Evolutionary conservation across 2,329 filamentous ascomycete species (phyloP), one percentile per base, ranked within the genome.

Genomic region (Alternaria burnsii): DNA sequence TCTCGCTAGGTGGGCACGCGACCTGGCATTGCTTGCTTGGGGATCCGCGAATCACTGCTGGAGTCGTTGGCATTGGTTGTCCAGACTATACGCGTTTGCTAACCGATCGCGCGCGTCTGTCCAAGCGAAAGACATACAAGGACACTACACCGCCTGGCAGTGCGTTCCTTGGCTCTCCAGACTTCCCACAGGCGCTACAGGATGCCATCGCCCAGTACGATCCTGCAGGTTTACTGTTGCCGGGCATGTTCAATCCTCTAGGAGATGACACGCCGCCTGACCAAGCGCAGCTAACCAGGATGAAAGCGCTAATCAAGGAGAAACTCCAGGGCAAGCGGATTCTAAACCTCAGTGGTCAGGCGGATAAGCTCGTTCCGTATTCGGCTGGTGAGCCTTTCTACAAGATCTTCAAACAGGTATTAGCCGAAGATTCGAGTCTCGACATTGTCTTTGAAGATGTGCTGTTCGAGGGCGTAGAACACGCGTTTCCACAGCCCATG

Each of bases 21-120:
- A 89, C 90, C 2, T 98, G 94, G 93, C 91, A 96, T 74, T 85
- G 88, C 28, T 80, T 97, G 59, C 86, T 97, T 46, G 86, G 88
- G 38, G 94, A 98, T 61, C 87, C 89, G 18, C 86, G 93, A 65
- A 86, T 98, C 56, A 89, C 85, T n/a, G 89, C 91, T 0, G 93
- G 87, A 1, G 88, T 97, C 8, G 84, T 91, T 3, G 85, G 97
- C 24, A 91, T 98, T 54, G 95, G 94, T 1, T 97, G 93, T 77
- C 93, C 94, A 1, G 94, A 99, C 78, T 97, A 92, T 71, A 87
- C 89, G 65, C 84, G 91, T 76, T 82, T 98, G 16, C 91, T 98
- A 88, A 84, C 83, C 9, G 89, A 94, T 70, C 91, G 95, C 11
- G 94, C 94, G 0, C 83, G 86, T 5, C 82, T 89, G 38, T 90